phyloP scores from a whole-genome alignment of 495 filamentous ascomycete genomes.

The Aspergillus sclerotiicarbonarius region DNA sequence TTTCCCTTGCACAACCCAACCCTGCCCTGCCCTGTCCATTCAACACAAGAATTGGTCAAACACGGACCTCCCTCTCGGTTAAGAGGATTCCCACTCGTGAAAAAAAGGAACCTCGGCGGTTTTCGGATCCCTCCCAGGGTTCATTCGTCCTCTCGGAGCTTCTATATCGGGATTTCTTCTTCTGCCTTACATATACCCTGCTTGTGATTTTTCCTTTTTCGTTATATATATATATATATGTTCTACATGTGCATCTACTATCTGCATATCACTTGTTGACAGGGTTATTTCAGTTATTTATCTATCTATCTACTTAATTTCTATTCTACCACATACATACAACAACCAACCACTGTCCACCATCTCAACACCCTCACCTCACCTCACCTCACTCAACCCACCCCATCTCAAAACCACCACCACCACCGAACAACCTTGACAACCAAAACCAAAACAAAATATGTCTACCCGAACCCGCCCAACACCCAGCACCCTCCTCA shows the following conservation, averaged over 20 bases:
- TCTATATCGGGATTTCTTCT: not conserved
- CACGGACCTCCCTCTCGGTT: not conserved
- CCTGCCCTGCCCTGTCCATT: too few relatives aligned
- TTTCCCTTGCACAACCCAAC: not conserved
- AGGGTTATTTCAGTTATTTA: not conserved
- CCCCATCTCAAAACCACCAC: not conserved
- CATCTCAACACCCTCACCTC: not conserved
- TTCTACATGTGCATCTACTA: not conserved
- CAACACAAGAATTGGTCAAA: not conserved
- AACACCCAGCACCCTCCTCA: constrained; percentile 14
- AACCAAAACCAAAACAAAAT: too few relatives aligned
- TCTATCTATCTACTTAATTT: not conserved
- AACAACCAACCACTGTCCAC: not conserved
- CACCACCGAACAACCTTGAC: not conserved
- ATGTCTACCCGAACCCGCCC: not conserved
- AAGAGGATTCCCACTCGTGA: not conserved
- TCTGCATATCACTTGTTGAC: not conserved
- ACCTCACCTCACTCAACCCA: not conserved
- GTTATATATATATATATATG: not conserved
- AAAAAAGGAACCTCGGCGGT: not conserved
- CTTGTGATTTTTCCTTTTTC: not conserved
- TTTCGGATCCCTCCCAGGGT: not conserved
- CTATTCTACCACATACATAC: not conserved
- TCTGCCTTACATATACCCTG: not conserved
- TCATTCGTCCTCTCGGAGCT: too few relatives aligned